phyloP scores from a whole-genome alignment of 1,139 yeast species.

The Suhomyces anneliseae region DNA sequence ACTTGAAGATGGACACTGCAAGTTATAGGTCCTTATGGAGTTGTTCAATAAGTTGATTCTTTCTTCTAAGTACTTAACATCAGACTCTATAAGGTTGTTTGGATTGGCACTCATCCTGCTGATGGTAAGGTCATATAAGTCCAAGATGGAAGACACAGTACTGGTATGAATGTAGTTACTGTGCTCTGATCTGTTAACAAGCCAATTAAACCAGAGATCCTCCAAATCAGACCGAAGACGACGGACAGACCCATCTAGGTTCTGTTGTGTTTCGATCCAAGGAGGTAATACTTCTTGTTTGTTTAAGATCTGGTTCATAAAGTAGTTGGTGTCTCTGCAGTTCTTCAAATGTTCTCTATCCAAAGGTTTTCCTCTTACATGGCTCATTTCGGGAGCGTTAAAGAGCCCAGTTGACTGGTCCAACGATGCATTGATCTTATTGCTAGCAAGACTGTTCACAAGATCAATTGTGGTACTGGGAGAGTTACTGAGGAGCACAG shows the following conservation, averaged over 20 bases:
- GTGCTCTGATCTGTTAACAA: conserved; percentile 23
- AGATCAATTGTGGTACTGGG: conserved; percentile 42
- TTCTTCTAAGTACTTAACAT: conserved; percentile 40
- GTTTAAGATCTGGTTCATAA: conserved; percentile 56
- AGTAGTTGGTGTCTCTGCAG: conserved; percentile 42
- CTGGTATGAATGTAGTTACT: conserved; percentile 1
- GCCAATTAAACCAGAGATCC: conserved; percentile 42
- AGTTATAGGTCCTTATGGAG: conserved; percentile 66
- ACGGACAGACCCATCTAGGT: conserved; percentile 48
- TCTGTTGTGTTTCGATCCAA: conserved; percentile 81
- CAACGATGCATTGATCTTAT: conserved; percentile 71
- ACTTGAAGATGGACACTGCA: conserved; percentile 70
- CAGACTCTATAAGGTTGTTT: conserved; percentile 7
- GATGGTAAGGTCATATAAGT: conserved; percentile 3
- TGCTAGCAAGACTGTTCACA: conserved; percentile 69
- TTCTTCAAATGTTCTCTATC: conserved; percentile 61
- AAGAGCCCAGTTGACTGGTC: conserved; percentile 64
- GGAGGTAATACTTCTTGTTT: conserved; percentile 82
- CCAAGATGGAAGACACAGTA: neutral
- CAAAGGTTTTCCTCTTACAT: conserved; percentile 63
- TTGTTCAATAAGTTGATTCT: conserved; percentile 55
- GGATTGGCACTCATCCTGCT: conserved; percentile 1
- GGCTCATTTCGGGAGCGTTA: conserved; percentile 43
- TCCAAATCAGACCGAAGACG: conserved; percentile 48
- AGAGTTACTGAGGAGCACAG: conserved; percentile 43